Conservation (phyloP, 1,139 yeast genomes). For the Pneumocystis murina region DNA sequence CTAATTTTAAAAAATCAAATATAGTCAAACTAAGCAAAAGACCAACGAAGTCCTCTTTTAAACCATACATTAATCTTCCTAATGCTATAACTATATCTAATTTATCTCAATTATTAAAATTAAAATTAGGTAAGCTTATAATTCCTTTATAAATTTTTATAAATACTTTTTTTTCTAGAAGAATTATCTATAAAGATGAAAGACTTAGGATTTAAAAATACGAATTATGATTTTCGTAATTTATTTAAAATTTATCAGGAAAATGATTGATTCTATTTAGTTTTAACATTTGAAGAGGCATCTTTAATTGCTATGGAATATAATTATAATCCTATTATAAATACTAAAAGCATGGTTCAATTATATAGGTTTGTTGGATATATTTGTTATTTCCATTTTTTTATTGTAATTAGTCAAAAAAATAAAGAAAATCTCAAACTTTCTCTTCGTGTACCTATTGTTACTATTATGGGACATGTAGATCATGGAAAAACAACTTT, state of each 20-base stretch:
- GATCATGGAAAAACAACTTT: conserved; percentile 97
- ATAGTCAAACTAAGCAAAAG: neutral
- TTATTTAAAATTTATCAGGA: conserved; percentile 2
- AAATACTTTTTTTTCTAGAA: conserved; percentile 14
- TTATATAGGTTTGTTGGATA: conserved; percentile 30
- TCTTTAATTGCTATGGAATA: conserved; percentile 76
- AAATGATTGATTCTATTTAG: conserved; percentile 35
- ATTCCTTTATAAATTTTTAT: neutral
- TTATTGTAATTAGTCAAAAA: conserved; percentile 15
- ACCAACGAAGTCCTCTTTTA: neutral
- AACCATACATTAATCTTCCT: conserved; percentile 28
- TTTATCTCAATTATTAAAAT: conserved; percentile 53
- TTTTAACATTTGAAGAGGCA: conserved; percentile 44
- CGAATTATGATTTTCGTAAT: conserved; percentile 56
- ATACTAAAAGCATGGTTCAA: conserved; percentile 50
- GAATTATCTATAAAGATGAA: conserved; percentile 44
- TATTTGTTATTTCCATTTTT: neutral
- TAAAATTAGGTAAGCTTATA: conserved; percentile 33
- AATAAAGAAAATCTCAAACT: conserved; percentile 31
- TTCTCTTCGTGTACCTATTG: conserved; percentile 76
- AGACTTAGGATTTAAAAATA: conserved; percentile 60
- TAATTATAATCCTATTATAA: conserved; percentile 48
- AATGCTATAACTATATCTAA: conserved; percentile 61
- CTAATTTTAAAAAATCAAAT: neutral
- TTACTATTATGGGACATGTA: conserved; percentile 97